Conservation (phyloP, 495 filamentous ascomycete species). For the Penicillium robsamsonii region DNA sequence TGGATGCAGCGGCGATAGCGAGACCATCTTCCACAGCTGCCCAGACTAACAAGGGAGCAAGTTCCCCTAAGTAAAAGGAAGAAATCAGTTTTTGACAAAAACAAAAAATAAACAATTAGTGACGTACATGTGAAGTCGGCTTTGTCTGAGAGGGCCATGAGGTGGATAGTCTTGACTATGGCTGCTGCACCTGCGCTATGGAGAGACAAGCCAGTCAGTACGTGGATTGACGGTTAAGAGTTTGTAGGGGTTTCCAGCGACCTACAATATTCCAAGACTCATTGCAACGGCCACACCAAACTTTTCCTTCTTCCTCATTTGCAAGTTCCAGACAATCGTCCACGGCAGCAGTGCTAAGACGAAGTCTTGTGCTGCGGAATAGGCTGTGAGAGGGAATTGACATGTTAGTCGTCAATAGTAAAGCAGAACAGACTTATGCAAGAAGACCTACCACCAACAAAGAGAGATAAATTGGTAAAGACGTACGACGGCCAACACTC, state of each 20-base stretch:
- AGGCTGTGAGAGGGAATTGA: constrained; percentile 9
- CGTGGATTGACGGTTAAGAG: background rate
- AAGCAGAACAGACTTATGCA: background rate
- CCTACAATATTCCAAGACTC: constrained; percentile 27
- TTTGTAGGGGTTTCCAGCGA: background rate
- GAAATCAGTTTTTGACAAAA: background rate
- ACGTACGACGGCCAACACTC: constrained; percentile 20
- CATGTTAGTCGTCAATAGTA: background rate
- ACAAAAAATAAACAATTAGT: background rate
- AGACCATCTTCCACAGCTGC: constrained; percentile 25
- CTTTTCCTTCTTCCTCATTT: constrained; percentile 26
- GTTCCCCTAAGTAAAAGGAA: constrained; percentile 13
- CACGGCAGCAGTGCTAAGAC: constrained; percentile 22
- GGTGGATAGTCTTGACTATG: constrained; percentile 21
- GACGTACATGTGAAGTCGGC: constrained; percentile 22
- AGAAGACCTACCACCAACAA: constrained; percentile 18
- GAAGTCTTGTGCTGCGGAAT: constrained; percentile 25
- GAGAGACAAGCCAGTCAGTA: background rate
- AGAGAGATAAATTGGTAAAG: constrained; percentile 23
- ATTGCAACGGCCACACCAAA: constrained; percentile 21
- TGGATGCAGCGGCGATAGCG: constrained; percentile 22
- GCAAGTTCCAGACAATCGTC: constrained; percentile 25
- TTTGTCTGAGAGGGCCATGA: constrained; percentile 19
- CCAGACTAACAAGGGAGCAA: constrained; percentile 22
- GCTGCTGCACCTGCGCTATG: constrained; percentile 19